Evolutionary conservation across 441 rosid genomes (phyloP).

Genomic region (Aquilaria agallochum): DNA sequence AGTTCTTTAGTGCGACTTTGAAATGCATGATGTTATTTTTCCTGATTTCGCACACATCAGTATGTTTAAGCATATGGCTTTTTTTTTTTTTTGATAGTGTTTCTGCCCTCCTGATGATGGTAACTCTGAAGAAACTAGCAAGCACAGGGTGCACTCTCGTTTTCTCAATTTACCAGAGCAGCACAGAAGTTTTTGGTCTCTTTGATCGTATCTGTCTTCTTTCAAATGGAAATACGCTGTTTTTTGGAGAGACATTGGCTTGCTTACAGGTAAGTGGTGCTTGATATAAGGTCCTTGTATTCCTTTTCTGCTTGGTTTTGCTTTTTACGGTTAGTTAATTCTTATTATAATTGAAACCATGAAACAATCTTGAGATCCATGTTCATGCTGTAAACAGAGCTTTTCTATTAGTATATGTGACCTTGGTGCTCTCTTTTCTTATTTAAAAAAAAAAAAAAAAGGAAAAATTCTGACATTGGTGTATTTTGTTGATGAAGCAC

Average conservation of each 20-base stretch:
- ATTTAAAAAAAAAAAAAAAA: too few species aligned
- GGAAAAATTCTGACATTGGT: slow-evolving; percentile 20
- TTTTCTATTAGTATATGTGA: too few species aligned
- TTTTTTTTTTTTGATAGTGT: slow-evolving; percentile 45
- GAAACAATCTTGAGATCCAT: too few species aligned
- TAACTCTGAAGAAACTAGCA: slow-evolving; percentile 93
- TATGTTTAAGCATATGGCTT: too few species aligned
- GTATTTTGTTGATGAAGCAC: slow-evolving; percentile 56
- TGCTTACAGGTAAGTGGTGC: slow-evolving; percentile 78
- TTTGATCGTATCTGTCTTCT: slow-evolving; percentile 97
- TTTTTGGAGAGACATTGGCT: slow-evolving; percentile 97
- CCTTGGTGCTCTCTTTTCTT: too few species aligned
- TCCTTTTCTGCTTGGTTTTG: slow-evolving; percentile 5
- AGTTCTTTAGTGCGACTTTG: too few species aligned
- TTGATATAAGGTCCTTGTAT: slow-evolving; percentile 5
- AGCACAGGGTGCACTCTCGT: slow-evolving; percentile 95
- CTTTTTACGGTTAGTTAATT: slow-evolving; percentile 1
- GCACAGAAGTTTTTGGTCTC: slow-evolving; percentile 99
- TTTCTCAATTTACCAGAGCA: slow-evolving; percentile 90
- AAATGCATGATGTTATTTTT: too few species aligned
- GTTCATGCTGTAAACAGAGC: too few species aligned
- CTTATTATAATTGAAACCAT: too few species aligned
- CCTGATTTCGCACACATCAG: too few species aligned
- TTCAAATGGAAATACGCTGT: slow-evolving; percentile 94
- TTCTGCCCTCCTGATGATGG: slow-evolving; percentile 99